Evolutionary conservation across 345 rosid genomes (phyloP).

Genomic region (Brassica nigra): DNA sequence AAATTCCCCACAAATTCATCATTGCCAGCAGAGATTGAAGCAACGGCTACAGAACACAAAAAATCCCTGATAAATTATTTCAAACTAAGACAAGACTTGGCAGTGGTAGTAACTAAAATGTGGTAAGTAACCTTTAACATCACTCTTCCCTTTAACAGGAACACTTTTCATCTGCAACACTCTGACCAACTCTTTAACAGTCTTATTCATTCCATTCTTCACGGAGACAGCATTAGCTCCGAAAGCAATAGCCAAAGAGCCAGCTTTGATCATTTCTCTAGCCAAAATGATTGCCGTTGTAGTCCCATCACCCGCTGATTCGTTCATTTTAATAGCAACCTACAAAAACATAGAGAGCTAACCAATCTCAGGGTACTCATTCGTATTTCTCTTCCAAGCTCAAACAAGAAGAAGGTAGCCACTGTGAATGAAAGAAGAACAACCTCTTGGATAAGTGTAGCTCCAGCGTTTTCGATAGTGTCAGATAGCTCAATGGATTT

Average conservation of each 20-base stretch:
- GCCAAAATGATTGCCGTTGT: conserved; percentile 85
- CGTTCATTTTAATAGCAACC: conserved; percentile 86
- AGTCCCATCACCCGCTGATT: conserved; percentile 90
- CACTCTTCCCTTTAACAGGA: conserved; percentile 64
- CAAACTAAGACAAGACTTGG: not conserved
- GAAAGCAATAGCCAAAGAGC: conserved; percentile 68
- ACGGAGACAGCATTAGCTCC: conserved; percentile 84
- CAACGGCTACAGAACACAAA: conserved; percentile 64
- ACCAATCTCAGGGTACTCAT: not conserved
- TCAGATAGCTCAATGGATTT: conserved; percentile 71
- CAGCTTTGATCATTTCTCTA: conserved; percentile 72
- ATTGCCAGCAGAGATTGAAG: conserved; percentile 87
- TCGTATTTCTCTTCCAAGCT: not conserved
- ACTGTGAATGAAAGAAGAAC: conserved; percentile 52
- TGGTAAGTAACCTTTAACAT: conserved; percentile 59
- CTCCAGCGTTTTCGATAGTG: conserved; percentile 80
- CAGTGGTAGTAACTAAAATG: not conserved
- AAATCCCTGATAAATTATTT: not conserved
- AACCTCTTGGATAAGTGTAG: conserved; percentile 86
- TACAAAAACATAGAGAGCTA: conserved; percentile 35
- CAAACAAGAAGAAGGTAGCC: conserved; percentile 39
- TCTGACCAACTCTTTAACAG: conserved; percentile 57
- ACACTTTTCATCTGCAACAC: conserved; percentile 55
- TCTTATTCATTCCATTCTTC: conserved; percentile 66
- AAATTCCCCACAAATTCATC: conserved; percentile 73